A percentile compares a stretch with the other conserved stretches of the same genome.
Conservation (phyloP, 2,329 filamentous ascomycete genomes). For the Penicillium italicum region DNA sequence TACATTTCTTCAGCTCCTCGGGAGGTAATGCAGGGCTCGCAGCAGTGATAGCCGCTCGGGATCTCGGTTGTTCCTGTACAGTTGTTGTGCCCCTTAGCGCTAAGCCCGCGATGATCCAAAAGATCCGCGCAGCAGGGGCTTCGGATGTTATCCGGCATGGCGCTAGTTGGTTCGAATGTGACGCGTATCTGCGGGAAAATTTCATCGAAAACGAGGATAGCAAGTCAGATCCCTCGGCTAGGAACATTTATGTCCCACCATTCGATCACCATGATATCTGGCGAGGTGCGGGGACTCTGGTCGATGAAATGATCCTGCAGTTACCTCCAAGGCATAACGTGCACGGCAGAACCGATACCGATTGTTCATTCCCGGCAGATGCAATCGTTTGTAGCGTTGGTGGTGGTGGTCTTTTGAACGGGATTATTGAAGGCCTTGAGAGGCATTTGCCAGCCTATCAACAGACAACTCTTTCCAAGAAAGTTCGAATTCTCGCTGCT, state of each 20-base stretch:
- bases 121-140: conserved; percentile 63
- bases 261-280: conserved; percentile 41
- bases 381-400: conserved; percentile 74
- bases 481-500: conserved; percentile 57
- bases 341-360: not conserved
- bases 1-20: conserved; percentile 72
- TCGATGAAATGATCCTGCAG: conserved; percentile 37
- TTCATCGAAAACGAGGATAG: conserved; percentile 29
- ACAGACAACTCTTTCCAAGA: not conserved
- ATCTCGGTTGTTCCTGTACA: conserved; percentile 61
- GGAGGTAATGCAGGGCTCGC: conserved; percentile 82
- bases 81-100: conserved; percentile 68
- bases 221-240: not conserved
- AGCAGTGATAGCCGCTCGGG: conserved; percentile 66
- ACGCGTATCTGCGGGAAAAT: conserved; percentile 58
- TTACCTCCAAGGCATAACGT: conserved; percentile 23
- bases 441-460: conserved; percentile 10
- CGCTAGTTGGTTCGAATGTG: conserved; percentile 64
- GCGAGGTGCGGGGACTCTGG: conserved; percentile 35
- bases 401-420: conserved; percentile 73
- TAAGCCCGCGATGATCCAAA: conserved; percentile 63
- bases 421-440: conserved; percentile 63
- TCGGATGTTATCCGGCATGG: conserved; percentile 63
- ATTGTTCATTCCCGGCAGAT: conserved; percentile 50
- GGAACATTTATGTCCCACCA: conserved; percentile 35